Percentiles rank a stretch among this genome's conserved stretches.
These are phyloP conservation scores for Pluteus cervinus DNA, from an alignment of 768 basidiomycete genomes.

Conservation along the genomic window DNA sequence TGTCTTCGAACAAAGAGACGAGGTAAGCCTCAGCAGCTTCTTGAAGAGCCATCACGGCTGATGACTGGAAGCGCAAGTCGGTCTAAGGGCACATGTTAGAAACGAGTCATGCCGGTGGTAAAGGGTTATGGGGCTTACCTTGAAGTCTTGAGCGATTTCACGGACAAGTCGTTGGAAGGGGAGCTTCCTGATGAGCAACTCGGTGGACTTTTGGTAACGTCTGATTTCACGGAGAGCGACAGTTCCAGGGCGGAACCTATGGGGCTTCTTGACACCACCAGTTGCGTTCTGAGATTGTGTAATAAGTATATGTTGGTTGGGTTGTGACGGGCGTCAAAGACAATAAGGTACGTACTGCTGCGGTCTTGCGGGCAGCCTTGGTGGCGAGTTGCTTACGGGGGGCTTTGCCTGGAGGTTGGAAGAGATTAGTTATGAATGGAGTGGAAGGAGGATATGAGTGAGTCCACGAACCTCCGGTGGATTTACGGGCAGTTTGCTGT, in stretches of 20 bases:
- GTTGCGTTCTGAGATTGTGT: constrained; percentile 54
- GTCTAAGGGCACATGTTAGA: constrained; percentile 46
- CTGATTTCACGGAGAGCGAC: constrained; percentile 99
- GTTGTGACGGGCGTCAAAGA: constrained; percentile 13
- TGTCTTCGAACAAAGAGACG: constrained; percentile 83
- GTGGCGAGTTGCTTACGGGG: constrained; percentile 94
- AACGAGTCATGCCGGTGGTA: constrained; percentile 8
- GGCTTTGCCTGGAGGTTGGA: constrained; percentile 58
- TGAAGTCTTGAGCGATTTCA: constrained; percentile 96
- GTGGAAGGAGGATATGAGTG: constrained; percentile 11
- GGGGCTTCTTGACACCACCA: constrained; percentile 99
- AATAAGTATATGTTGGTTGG: constrained; percentile 8
- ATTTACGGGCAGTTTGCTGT: constrained; percentile 98
- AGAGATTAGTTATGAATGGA: constrained; percentile 15
- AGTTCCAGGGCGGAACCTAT: constrained; percentile 95
- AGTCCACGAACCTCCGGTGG: constrained; percentile 79
- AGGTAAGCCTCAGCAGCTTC: constrained; percentile 91
- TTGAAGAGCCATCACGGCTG: constrained; percentile 90
- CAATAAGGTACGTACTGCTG: constrained; percentile 44
- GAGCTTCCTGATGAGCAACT: constrained; percentile 98
- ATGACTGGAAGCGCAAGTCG: constrained; percentile 93
- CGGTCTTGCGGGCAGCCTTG: constrained; percentile 92
- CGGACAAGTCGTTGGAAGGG: constrained; percentile 98
- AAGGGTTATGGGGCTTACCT: constrained; percentile 40
- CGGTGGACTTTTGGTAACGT: constrained; percentile 97